Conservation (phyloP, 805 yeast species). For the Dipodascus albidus region DNA sequence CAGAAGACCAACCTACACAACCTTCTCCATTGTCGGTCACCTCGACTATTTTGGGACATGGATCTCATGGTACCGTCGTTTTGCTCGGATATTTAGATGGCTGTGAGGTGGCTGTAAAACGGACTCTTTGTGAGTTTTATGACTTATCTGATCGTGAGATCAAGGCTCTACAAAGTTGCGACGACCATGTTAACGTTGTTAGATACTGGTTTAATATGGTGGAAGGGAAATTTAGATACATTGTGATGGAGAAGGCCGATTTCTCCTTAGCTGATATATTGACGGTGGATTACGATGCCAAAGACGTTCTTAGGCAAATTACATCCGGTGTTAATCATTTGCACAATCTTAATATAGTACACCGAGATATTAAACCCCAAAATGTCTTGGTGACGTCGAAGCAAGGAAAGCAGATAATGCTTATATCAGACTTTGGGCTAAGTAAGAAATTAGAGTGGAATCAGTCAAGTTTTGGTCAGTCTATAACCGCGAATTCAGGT, state of each 20-base stretch:
- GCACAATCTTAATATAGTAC: constrained; percentile 85
- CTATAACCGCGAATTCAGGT: constrained; percentile 88
- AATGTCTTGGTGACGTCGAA: constrained; percentile 70
- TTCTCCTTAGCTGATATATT: constrained; percentile 84
- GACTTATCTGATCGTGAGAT: constrained; percentile 93
- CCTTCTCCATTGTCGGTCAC: constrained; percentile 34
- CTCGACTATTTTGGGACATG: constrained; percentile 77
- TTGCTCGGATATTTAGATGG: constrained; percentile 81
- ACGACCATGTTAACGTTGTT: constrained; percentile 91
- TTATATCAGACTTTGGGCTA: constrained; percentile 91
- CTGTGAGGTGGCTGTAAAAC: constrained; percentile 89
- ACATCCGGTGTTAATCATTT: constrained; percentile 77
- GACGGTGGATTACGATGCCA: constrained; percentile 28
- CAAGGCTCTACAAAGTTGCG: constrained; percentile 77
- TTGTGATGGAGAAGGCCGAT: constrained; percentile 84
- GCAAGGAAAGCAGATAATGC: constrained; percentile 43
- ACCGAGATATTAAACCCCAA: constrained; percentile 90
- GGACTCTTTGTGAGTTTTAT: constrained; percentile 86
- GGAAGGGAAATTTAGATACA: constrained; percentile 76
- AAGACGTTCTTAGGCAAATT: constrained; percentile 45
- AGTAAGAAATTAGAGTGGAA: constrained; percentile 90
- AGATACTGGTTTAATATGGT: constrained; percentile 87
- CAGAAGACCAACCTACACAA: not conserved
- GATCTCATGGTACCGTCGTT: constrained; percentile 94
- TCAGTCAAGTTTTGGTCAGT: constrained; percentile 87